Evolutionary conservation across 2,329 filamentous ascomycete genomes (phyloP), one percentile per base, ranked within the genome.

Genomic region (Xylaria sp.): DNA sequence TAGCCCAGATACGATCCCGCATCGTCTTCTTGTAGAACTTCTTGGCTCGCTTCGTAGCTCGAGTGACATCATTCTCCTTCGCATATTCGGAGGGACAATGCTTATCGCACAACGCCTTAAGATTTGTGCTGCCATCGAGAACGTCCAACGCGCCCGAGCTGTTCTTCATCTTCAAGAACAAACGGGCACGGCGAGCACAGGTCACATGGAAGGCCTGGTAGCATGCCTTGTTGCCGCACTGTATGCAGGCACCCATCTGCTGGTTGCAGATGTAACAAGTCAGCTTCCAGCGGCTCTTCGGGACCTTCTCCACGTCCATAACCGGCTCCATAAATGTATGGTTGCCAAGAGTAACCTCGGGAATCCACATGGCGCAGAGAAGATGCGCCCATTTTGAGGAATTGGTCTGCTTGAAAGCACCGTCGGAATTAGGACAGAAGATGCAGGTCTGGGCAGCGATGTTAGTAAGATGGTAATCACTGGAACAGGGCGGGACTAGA

Each of bases 261-360:
- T 99, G 94, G 62, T 92, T 89, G 75, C 94, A 99, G 52, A 99
- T 95, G 72, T 99, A 99, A 75, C 94, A 99, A 39, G 84, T 87
- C 68, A 97, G 78, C 71, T 90, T 95, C 94, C 94, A 99, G 58
- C 94, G 84, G 57, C 88, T 92, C 70, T 92, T 94, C 1, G 94
- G 94, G 2, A 99, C 93, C 72, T 97, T 97, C 70, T 99, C 94
- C 34, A 99, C 91, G 64, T 97, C 94, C 79, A 94, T 95, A 46
- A 99, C 92, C 0, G 94, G 94, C 68, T 99, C 94, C 91, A 97
- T 97, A 70, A 97, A 94, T 7, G 92, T 96, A 57, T 91, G 89
- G 68, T 99, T 99, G 13, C 92, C 94, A 45, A 99, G 84, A 3
- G 91, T 93, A 6, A 97, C 91, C 74, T 99, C 94, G 0, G 94